Evolutionary conservation across 352 stramenopile species (phyloP).

Genomic region (Phytophthora pseudosyringae): DNA sequence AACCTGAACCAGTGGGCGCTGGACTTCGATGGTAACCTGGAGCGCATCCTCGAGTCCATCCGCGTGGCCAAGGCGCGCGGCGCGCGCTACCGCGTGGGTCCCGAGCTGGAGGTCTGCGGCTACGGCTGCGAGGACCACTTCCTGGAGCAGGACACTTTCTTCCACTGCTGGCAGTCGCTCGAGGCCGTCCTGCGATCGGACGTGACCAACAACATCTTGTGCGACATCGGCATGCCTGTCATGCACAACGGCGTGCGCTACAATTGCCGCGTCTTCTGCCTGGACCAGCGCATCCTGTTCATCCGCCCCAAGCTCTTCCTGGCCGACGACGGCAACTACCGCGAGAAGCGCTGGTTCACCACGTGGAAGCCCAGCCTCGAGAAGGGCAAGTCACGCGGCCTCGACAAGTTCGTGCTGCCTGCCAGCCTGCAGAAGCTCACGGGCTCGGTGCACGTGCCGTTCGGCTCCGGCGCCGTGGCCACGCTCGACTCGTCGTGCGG

Average conservation of each 20-base stretch:
- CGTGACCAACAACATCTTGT: slow-evolving; percentile 94
- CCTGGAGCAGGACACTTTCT: slow-evolving; percentile 98
- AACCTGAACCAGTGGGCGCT: slow-evolving; percentile 99
- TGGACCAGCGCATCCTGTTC: slow-evolving; percentile 94
- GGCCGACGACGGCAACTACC: slow-evolving; percentile 98
- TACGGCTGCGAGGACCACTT: slow-evolving; percentile 99
- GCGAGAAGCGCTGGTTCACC: slow-evolving; percentile 95
- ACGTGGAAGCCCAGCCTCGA: slow-evolving; percentile 70
- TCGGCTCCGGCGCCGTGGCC: slow-evolving; percentile 82
- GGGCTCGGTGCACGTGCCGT: slow-evolving; percentile 77
- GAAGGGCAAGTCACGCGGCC: slow-evolving; percentile 38
- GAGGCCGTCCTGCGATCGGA: slow-evolving; percentile 85
- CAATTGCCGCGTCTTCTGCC: slow-evolving; percentile 97
- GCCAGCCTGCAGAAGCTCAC: slow-evolving; percentile 87
- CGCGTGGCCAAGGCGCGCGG: slow-evolving; percentile 84
- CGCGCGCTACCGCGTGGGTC: slow-evolving; percentile 94
- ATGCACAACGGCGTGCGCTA: slow-evolving; percentile 96
- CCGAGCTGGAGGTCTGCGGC: slow-evolving; percentile 98
- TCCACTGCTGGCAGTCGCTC: slow-evolving; percentile 97
- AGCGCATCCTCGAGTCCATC: slow-evolving; percentile 93
- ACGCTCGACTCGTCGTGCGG: slow-evolving; percentile 89
- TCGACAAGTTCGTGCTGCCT: slow-evolving; percentile 83
- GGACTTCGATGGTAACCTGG: slow-evolving; percentile 98
- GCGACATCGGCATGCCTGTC: slow-evolving; percentile 98
- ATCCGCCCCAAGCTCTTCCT: slow-evolving; percentile 95